Conservation (phyloP, 2,329 filamentous ascomycete genomes). For the Trichophyton verrucosum region DNA sequence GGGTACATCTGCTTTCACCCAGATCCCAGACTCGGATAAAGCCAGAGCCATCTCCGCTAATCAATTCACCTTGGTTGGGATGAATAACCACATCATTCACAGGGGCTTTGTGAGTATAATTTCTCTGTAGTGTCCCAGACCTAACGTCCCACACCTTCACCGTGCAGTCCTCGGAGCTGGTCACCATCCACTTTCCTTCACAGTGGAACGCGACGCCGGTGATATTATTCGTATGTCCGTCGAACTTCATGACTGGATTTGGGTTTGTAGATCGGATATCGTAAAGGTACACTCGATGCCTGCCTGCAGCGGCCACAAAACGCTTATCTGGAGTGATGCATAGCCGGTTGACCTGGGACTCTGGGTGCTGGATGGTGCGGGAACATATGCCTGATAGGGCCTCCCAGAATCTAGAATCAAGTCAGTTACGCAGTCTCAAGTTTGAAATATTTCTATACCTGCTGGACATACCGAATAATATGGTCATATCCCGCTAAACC, state of each 20-base stretch:
- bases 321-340: conserved; percentile 98
- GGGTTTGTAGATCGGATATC: conserved; percentile 98
- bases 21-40: conserved; percentile 94
- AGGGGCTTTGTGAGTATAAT: conserved; percentile 77
- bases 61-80: conserved; percentile 95
- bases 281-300: conserved; percentile 89
- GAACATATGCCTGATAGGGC: conserved; percentile 95
- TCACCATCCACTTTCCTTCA: conserved; percentile 99
- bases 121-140: conserved; percentile 73
- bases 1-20: conserved; percentile 91
- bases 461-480: conserved; percentile 51
- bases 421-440: background rate
- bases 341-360: conserved; percentile 95
- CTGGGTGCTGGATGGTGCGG: conserved; percentile 91
- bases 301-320: conserved; percentile 69
- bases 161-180: conserved; percentile 88
- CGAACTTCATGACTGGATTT: conserved; percentile 81
- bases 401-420: conserved; percentile 72
- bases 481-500: conserved; percentile 57
- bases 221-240: conserved; percentile 90
- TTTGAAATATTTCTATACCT: background rate
- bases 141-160: conserved; percentile 97
- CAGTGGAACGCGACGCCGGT: conserved; percentile 97
- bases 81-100: conserved; percentile 99
- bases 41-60: conserved; percentile 85